Conservation (phyloP, 768 basidiomycete genomes). For the Dictyophora rubrovolvata region DNA sequence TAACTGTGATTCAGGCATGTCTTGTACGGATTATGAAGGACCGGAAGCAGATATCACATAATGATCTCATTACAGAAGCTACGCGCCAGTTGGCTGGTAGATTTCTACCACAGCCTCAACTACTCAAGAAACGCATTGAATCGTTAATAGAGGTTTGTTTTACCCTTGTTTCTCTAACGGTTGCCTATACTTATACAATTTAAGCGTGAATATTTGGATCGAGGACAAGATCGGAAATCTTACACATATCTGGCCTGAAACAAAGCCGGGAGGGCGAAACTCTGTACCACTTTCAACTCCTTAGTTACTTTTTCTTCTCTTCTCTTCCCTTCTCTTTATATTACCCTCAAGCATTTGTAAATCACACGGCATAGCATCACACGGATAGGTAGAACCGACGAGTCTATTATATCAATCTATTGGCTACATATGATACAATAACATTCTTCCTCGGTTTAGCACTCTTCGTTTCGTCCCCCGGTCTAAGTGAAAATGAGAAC, state of each 20-base stretch:
- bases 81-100: conserved; percentile 74
- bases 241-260: conserved; percentile 62
- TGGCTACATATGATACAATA: not conserved
- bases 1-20: conserved; percentile 55
- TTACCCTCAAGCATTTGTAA: not conserved
- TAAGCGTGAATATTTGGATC: conserved; percentile 89
- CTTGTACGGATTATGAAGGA: conserved; percentile 98
- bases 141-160: conserved; percentile 76
- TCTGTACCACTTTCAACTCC: not conserved
- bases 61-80: conserved; percentile 83
- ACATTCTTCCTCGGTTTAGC: not conserved
- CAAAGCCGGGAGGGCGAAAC: not conserved
- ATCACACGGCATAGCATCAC: not conserved
- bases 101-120: conserved; percentile 76
- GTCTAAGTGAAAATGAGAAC: not conserved
- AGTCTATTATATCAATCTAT: not conserved
- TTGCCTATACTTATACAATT: not conserved
- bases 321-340: not conserved
- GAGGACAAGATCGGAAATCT: conserved; percentile 78
- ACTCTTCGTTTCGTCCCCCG: not conserved
- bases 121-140: conserved; percentile 92
- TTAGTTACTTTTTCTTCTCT: not conserved
- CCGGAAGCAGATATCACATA: conserved; percentile 80
- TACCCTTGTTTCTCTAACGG: not conserved
- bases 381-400: not conserved